Evolutionary conservation across 495 filamentous ascomycete genomes (phyloP).

Genomic region (Penicillium ochrochloron): DNA sequence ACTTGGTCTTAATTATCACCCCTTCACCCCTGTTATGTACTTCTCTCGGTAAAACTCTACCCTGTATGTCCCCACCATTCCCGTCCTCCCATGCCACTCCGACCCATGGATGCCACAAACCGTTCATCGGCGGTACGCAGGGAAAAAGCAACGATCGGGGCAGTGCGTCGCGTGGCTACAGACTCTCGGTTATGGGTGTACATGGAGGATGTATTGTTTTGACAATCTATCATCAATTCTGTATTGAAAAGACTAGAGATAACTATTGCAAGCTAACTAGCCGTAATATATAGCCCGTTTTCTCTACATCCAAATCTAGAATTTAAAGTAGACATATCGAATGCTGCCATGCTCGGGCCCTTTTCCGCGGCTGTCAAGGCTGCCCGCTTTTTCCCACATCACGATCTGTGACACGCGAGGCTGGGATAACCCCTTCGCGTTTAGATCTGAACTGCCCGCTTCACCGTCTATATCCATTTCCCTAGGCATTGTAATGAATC

Average conservation of each 20-base stretch:
- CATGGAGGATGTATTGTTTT: no score
- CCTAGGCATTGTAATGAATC: neutral
- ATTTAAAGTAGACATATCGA: neutral
- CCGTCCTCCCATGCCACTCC: neutral
- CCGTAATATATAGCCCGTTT: neutral
- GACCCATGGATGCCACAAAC: constrained; percentile 12
- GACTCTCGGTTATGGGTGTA: neutral
- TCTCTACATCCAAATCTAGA: neutral
- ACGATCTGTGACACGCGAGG: neutral
- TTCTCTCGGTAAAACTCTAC: neutral
- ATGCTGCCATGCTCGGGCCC: constrained; percentile 5
- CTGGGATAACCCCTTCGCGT: neutral
- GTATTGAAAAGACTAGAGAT: neutral
- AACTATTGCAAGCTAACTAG: neutral
- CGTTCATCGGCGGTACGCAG: constrained; percentile 5
- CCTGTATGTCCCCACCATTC: neutral
- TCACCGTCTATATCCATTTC: neutral
- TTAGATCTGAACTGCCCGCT: neutral
- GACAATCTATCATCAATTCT: neutral
- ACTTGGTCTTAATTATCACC: neutral
- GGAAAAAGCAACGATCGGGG: constrained; percentile 1
- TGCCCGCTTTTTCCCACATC: neutral
- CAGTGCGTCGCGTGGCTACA: constrained; percentile 8
- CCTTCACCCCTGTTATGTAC: no score
- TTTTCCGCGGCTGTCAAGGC: neutral